Evolutionary conservation across 257 asterid genomes (phyloP), one percentile per base, ranked within the genome.

Genomic region (Solanum bukasovii): DNA sequence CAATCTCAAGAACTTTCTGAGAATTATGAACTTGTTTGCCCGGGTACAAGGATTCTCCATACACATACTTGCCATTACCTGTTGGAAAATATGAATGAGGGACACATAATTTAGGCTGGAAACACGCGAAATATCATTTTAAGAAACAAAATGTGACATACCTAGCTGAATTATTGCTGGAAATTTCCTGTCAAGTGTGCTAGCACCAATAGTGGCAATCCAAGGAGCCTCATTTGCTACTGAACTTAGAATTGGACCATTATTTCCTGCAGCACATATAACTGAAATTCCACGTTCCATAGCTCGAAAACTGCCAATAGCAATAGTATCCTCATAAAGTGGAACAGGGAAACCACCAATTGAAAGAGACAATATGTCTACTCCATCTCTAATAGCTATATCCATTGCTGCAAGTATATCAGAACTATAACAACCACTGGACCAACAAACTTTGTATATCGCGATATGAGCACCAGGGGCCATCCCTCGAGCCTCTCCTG

Each of bases 381-480:
- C 87, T 37, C 89, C 89, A 70, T 87, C 89, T 9, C 29, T 72
- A 13, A 87, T 81, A 25, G 89, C 89, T 35, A 46, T 83, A 72
- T 87, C 89, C 61, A 87, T 78, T 3, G 87, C 89, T 11, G 86
- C 86, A 46, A 88, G 88, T 63, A 88, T 78, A 42, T 88, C 88
- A 2, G 78, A 71, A 16, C 31, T 83, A 49, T 65, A 61, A 37
- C 88, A 88, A 14, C 84, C 88, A 44, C 70, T 49, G 0, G 73
- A 86, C 90, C 90, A 88, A 13, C 90, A 88, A 25, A 86, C 75
- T 52, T 88, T 88, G 72, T 88, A 88, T 23, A 88, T 83, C 12
- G 90, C 87, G 4, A 88, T 83, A 27, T 61, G 87, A 5, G 90
- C 85, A 11, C 79, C 42, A 5, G 88, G 88, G 9, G 87, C 86